Percentiles rank a stretch among this genome's conserved stretches.
phyloP scores from a whole-genome alignment of 2,329 filamentous ascomycete genomes.

The Venturia carpophila region DNA sequence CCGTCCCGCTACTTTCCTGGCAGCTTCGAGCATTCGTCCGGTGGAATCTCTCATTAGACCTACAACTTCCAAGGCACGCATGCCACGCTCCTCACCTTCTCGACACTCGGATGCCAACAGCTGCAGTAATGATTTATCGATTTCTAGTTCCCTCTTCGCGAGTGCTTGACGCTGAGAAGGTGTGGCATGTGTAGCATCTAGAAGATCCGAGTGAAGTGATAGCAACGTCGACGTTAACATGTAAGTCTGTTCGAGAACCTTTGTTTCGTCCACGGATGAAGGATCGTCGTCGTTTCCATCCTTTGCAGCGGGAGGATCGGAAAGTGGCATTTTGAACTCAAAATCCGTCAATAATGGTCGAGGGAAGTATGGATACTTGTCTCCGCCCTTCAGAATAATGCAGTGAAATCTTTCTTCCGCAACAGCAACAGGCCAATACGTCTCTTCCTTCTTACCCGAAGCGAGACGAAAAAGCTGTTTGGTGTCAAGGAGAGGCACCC shows the following conservation, averaged over 20 bases:
- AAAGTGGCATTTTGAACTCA: constrained; percentile 77
- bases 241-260: constrained; percentile 70
- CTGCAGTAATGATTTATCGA: constrained; percentile 86
- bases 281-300: constrained; percentile 32
- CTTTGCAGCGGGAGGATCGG: constrained; percentile 42
- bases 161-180: constrained; percentile 60
- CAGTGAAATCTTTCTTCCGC: constrained; percentile 91
- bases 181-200: constrained; percentile 55
- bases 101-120: constrained; percentile 84
- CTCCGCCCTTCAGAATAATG: constrained; percentile 95
- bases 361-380: constrained; percentile 88
- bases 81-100: constrained; percentile 84
- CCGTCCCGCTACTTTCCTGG: constrained; percentile 77
- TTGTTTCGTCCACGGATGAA: constrained; percentile 42
- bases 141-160: constrained; percentile 66
- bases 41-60: constrained; percentile 73
- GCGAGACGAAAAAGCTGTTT: constrained; percentile 73
- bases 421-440: constrained; percentile 92
- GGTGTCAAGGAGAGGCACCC: constrained; percentile 90
- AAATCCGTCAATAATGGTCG: constrained; percentile 87
- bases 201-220: constrained; percentile 66
- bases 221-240: constrained; percentile 66
- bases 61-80: constrained; percentile 90
- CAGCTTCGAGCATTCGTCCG: constrained; percentile 86
- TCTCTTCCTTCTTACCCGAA: constrained; percentile 76